These are phyloP conservation scores for Eutypa lata DNA, from an alignment of 2,329 filamentous ascomycete species.

Conservation along the genomic window DNA sequence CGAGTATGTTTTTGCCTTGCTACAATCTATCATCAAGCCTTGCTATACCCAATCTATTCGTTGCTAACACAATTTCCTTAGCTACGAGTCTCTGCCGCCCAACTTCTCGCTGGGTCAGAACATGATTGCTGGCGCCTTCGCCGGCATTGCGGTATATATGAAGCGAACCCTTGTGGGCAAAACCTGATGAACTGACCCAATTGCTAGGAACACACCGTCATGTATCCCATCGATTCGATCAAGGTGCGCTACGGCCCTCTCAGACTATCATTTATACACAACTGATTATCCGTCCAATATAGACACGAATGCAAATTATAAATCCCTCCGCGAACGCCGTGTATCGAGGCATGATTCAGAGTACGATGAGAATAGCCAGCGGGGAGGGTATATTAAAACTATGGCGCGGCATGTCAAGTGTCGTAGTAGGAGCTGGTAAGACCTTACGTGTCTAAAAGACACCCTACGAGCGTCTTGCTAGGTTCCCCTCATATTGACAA, in stretches of 20 bases:
- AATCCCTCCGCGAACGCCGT: slow-evolving; percentile 77
- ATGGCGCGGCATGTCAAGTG: slow-evolving; percentile 96
- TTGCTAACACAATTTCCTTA: slow-evolving; percentile 23
- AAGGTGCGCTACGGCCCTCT: slow-evolving; percentile 61
- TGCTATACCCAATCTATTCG: not conserved
- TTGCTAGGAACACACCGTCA: slow-evolving; percentile 87
- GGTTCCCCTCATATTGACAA: not conserved
- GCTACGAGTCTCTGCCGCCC: slow-evolving; percentile 89
- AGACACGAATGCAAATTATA: slow-evolving; percentile 98
- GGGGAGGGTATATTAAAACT: slow-evolving; percentile 87
- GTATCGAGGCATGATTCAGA: slow-evolving; percentile 87
- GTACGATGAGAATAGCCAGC: slow-evolving; percentile 86
- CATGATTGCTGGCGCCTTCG: slow-evolving; percentile 94
- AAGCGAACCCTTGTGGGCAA: slow-evolving; percentile 1
- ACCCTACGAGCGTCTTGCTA: not conserved
- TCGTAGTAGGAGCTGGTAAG: slow-evolving; percentile 89
- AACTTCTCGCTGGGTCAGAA: slow-evolving; percentile 94
- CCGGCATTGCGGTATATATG: slow-evolving; percentile 79
- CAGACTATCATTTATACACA: slow-evolving; percentile 20
- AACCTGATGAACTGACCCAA: slow-evolving; percentile 12
- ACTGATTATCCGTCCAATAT: slow-evolving; percentile 14
- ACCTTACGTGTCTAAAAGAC: slow-evolving; percentile 7
- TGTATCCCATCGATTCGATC: slow-evolving; percentile 97
- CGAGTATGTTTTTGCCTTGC: slow-evolving; percentile 48
- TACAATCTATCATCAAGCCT: not conserved